These are phyloP conservation scores for Coemansia sp. DNA, from an alignment of 192 early-diverging fungal genomes.

Conservation along the genomic window DNA sequence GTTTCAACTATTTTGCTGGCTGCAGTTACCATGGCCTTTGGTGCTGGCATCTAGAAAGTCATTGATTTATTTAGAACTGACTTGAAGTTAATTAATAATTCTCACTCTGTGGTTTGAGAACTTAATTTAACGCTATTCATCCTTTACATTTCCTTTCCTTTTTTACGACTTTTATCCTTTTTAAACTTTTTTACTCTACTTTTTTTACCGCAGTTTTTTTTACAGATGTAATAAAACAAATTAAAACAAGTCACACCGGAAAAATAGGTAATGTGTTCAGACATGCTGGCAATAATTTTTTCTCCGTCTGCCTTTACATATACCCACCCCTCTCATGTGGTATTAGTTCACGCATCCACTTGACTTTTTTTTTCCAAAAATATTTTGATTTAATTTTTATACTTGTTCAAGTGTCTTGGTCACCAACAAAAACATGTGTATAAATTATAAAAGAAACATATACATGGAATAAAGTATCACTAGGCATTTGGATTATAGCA, in stretches of 20 bases:
- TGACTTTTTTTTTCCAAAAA: background rate
- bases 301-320: background rate
- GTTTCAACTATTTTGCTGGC: conserved; percentile 15
- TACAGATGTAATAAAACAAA: background rate
- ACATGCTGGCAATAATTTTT: background rate
- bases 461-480: background rate
- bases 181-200: too few species aligned
- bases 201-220: background rate
- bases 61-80: background rate
- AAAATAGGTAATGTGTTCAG: background rate
- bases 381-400: background rate
- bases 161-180: background rate
- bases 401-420: background rate
- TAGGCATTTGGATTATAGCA: background rate
- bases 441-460: conserved; percentile 11
- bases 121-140: background rate
- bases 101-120: background rate
- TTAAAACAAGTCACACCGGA: background rate
- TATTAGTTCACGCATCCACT: background rate
- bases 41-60: conserved; percentile 13
- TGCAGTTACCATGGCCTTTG: conserved; percentile 16
- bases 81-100: background rate
- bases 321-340: conserved; percentile 1
- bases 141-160: conserved; percentile 1
- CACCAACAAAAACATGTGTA: background rate